phyloP scores from a whole-genome alignment of 2,329 filamentous ascomycete genomes.

The Beauveria australis region DNA sequence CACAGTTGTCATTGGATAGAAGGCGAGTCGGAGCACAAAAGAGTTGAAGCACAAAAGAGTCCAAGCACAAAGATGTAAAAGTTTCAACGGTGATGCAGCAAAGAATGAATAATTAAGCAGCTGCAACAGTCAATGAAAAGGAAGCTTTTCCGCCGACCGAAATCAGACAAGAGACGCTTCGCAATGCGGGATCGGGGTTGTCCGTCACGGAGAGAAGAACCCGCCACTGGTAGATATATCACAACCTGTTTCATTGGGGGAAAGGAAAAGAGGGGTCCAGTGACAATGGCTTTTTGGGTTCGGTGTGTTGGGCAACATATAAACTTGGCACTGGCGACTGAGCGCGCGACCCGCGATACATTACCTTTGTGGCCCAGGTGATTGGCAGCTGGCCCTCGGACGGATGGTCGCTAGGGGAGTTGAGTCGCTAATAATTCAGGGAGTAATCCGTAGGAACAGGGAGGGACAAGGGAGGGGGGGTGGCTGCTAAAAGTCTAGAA shows the following conservation, averaged over 20 bases:
- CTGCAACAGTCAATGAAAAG: background rate
- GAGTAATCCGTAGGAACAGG: too few relatives aligned
- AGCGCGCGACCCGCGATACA: background rate
- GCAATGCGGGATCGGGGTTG: background rate
- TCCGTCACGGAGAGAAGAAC: background rate
- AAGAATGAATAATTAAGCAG: background rate
- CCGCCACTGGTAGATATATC: conserved; percentile 9
- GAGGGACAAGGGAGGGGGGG: background rate
- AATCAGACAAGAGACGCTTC: background rate
- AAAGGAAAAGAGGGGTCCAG: conserved; percentile 1
- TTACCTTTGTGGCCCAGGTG: conserved; percentile 2
- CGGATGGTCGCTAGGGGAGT: background rate
- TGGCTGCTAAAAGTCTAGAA: conserved; percentile 11
- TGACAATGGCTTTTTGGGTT: conserved; percentile 11
- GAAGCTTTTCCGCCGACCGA: background rate
- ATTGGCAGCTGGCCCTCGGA: conserved; percentile 3
- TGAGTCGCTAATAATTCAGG: too few relatives aligned
- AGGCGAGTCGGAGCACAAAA: too few relatives aligned
- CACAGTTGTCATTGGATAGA: background rate
- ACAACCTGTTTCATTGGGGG: background rate
- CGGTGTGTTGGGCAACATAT: conserved; percentile 3
- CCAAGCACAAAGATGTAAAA: background rate
- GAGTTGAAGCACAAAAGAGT: background rate
- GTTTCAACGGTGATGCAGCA: background rate
- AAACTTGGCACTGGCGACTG: conserved; percentile 4